phyloP scores from a whole-genome alignment of 2,329 filamentous ascomycete species.

The Cladobotryum mycophilum region DNA sequence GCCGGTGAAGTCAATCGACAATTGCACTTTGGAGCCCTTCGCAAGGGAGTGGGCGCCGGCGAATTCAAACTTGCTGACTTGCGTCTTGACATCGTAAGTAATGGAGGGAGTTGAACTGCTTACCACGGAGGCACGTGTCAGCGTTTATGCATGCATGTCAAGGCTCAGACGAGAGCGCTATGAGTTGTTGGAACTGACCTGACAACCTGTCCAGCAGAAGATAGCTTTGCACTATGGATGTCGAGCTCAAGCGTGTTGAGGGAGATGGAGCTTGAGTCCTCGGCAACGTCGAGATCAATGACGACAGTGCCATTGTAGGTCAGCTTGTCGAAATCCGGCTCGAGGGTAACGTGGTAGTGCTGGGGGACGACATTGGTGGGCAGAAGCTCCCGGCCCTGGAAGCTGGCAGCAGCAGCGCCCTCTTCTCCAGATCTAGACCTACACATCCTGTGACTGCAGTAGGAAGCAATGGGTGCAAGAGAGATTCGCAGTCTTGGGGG shows the following conservation, averaged over 20 bases:
- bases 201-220: slow-evolving; percentile 43
- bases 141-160: neutral
- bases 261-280: slow-evolving; percentile 79
- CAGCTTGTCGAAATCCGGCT: slow-evolving; percentile 84
- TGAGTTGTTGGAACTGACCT: slow-evolving; percentile 27
- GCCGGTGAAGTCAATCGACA: slow-evolving; percentile 58
- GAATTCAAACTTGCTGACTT: slow-evolving; percentile 78
- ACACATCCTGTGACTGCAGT: slow-evolving; percentile 11
- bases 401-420: slow-evolving; percentile 10
- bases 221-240: slow-evolving; percentile 57
- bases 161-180: neutral
- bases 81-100: slow-evolving; percentile 69
- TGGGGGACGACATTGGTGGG: slow-evolving; percentile 86
- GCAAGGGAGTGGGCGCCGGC: slow-evolving; percentile 54
- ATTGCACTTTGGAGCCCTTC: slow-evolving; percentile 69
- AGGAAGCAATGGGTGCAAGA: neutral
- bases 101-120: slow-evolving; percentile 37
- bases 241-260: slow-evolving; percentile 85
- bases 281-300: slow-evolving; percentile 80
- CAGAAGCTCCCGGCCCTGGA: slow-evolving; percentile 64
- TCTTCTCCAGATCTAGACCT: slow-evolving; percentile 10
- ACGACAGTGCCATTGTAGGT: slow-evolving; percentile 78
- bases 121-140: neutral
- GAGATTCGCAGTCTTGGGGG: neutral
- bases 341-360: slow-evolving; percentile 87